Percentiles rank a stretch among this genome's conserved stretches.
These are phyloP conservation scores for Kuraishia hungarica DNA, from an alignment of 805 yeast species.

Conservation along the genomic window DNA sequence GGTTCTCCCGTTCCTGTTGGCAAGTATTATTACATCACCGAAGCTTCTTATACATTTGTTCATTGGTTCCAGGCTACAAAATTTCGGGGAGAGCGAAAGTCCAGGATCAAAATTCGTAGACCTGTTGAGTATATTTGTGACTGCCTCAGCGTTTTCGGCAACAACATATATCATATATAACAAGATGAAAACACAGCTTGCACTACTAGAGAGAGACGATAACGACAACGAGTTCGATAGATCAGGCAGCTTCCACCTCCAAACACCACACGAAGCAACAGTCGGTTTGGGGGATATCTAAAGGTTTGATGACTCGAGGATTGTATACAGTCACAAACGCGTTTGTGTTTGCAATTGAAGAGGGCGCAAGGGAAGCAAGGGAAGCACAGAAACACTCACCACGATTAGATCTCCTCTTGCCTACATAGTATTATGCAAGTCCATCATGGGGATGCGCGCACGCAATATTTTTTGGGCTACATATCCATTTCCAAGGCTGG, in stretches of 20 bases:
- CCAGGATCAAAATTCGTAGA: constrained; percentile 47
- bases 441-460: too few relatives aligned
- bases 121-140: constrained; percentile 46
- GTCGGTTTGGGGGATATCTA: not conserved
- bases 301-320: not conserved
- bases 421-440: too few relatives aligned
- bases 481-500: too few relatives aligned
- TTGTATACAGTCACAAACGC: not conserved
- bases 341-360: too few relatives aligned
- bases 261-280: not conserved
- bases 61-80: constrained; percentile 67
- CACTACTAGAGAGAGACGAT: constrained; percentile 6
- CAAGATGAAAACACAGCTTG: constrained; percentile 32
- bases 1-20: constrained; percentile 51
- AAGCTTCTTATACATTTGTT: constrained; percentile 70
- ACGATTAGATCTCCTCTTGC: too few relatives aligned
- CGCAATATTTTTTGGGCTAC: too few relatives aligned
- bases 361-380: too few relatives aligned
- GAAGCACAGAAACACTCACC: too few relatives aligned
- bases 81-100: constrained; percentile 53
- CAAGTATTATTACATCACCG: constrained; percentile 74
- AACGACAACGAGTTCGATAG: not conserved
- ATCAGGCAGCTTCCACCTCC: not conserved
- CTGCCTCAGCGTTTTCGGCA: constrained; percentile 42
- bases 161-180: constrained; percentile 65